phyloP scores from a whole-genome alignment of 2,329 filamentous ascomycete genomes.

The Gyromitra esculenta region DNA sequence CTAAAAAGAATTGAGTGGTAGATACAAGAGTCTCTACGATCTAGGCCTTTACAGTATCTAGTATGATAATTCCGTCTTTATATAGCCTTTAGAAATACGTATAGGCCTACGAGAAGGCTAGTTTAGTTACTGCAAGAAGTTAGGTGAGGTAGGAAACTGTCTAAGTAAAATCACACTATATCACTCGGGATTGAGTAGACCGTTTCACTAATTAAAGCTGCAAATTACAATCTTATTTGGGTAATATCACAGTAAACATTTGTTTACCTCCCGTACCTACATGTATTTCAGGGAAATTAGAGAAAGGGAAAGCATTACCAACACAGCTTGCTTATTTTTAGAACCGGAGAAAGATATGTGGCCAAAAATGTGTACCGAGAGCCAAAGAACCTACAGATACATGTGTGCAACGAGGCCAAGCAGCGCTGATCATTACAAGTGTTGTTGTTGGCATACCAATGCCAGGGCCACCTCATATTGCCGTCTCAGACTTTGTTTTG shows the following conservation, averaged over 20 bases:
- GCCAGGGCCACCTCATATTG: neutral
- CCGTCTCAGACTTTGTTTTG: neutral
- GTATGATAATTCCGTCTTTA: too few relatives aligned
- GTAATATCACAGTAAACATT: too few relatives aligned
- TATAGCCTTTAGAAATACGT: neutral
- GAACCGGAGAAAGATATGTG: too few relatives aligned
- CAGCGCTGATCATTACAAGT: neutral
- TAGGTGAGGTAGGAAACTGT: neutral
- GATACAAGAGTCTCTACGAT: neutral
- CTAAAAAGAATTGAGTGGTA: slow-evolving; percentile 2
- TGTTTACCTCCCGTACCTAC: too few relatives aligned
- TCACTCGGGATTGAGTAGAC: slow-evolving; percentile 12
- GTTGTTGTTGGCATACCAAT: neutral
- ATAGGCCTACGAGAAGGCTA: neutral
- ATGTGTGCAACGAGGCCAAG: neutral
- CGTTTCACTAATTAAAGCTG: neutral
- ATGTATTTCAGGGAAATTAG: too few relatives aligned
- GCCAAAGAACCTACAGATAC: too few relatives aligned
- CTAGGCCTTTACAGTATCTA: too few relatives aligned
- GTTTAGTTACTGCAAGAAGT: neutral
- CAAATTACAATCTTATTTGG: neutral
- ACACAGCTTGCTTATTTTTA: too few relatives aligned
- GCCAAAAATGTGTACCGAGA: too few relatives aligned
- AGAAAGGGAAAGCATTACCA: too few relatives aligned
- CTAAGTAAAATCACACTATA: slow-evolving; percentile 7